Base-by-base conservation (phyloP, 257 asterid genomes). In the Euphrasia confusa region DNA sequence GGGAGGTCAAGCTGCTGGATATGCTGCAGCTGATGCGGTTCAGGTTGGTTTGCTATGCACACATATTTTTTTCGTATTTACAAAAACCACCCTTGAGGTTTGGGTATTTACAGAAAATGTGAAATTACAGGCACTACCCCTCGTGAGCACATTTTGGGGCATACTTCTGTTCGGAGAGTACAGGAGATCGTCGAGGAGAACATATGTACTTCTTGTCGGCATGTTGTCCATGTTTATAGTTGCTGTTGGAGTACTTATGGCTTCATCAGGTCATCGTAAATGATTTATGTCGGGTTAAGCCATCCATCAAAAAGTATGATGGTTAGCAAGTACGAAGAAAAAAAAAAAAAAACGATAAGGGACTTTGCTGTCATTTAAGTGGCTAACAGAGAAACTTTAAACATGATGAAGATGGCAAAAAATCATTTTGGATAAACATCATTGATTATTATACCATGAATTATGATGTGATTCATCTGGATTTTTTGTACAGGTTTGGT, bases 1-100 rank as follows among this genome's bases (percentile, higher is more conserved):
- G 97, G 99, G 99, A 37, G 99, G 99, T 53, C 96, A 92, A 61
- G 96, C 99, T 45, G 99, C 99, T 55, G 99, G 99, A 39, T 92
- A 92, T 14, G 97, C 99, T 54, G 99, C 99, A 58, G 99, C 99
- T 9, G 99, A 89, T 60, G 99, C 99, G 2, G 99, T 92, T 65
- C 97, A 89, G 97, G 97, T 89, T 18, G 67, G 77, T 75, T 60
- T 11, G 13, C 26, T 50, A 37, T 37, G 12, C 4, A 1, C 39
- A 5, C 5, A 32, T 30, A 30, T 3, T 60, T 3, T 14, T 12
- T 50, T 14, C 12, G 42, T 37, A 8, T 37, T 7, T 37, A 37
- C 42, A 37, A 37, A 37, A 37, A 37, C 42, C 42, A 37, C 11
- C 42, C 42, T 37, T 37, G 42, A 37, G 42, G 42, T 37, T 37